Conservation (phyloP, 768 basidiomycete genomes). For the Galerina marginata region DNA sequence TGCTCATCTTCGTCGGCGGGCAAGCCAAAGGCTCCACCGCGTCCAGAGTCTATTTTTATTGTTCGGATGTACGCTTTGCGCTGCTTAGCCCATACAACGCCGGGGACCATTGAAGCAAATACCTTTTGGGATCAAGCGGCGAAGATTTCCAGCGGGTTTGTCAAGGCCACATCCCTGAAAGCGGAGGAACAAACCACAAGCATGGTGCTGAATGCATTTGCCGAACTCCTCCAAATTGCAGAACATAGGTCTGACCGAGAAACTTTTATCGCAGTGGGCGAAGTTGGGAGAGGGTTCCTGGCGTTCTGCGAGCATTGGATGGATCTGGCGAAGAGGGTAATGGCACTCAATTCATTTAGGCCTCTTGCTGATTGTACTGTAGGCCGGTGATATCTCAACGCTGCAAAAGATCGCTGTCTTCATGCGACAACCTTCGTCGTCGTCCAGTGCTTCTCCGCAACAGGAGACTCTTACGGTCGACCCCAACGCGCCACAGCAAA, state of each 20-base stretch:
- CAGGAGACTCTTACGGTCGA: background rate
- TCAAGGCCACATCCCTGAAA: conserved; percentile 35
- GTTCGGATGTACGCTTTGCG: conserved; percentile 52
- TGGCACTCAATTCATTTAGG: conserved; percentile 12
- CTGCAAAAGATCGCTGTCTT: conserved; percentile 54
- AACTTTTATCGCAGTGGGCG: conserved; percentile 41
- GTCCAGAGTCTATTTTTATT: conserved; percentile 32
- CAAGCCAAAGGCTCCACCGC: conserved; percentile 16
- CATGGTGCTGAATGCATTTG: conserved; percentile 48
- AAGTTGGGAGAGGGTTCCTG: conserved; percentile 55
- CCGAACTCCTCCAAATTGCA: conserved; percentile 46
- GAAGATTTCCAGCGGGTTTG: conserved; percentile 53
- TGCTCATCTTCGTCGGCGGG: conserved; percentile 20
- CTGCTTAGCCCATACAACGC: conserved; percentile 51
- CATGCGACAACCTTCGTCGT: conserved; percentile 35
- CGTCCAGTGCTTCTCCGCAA: conserved; percentile 6
- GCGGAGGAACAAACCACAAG: conserved; percentile 38
- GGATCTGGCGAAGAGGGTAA: conserved; percentile 66
- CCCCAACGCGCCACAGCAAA: conserved; percentile 11
- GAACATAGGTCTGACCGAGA: conserved; percentile 40
- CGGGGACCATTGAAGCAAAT: conserved; percentile 51
- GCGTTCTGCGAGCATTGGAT: conserved; percentile 78
- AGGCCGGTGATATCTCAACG: conserved; percentile 53
- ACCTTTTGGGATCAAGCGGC: conserved; percentile 76
- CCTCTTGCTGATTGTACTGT: background rate